phyloP scores from a whole-genome alignment of 345 rosid genomes.

The Eucalyptus regnans region DNA sequence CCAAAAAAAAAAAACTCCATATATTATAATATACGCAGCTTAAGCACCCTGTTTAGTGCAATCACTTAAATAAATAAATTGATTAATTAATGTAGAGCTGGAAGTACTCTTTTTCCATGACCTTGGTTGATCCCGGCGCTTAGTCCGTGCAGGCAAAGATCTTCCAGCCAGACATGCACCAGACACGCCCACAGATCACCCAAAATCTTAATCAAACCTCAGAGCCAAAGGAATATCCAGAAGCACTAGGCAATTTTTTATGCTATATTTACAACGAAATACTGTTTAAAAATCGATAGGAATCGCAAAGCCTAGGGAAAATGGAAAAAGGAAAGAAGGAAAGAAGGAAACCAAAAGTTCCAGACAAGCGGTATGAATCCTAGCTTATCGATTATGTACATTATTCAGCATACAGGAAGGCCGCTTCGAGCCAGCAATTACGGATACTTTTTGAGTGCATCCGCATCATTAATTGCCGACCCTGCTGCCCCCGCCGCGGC shows the following conservation, averaged over 20 bases:
- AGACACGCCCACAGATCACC: background rate
- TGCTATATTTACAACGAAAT: background rate
- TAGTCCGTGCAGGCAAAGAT: background rate
- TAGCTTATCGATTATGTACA: background rate
- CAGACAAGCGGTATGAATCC: background rate
- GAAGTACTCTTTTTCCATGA: background rate
- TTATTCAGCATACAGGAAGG: background rate
- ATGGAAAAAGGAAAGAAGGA: background rate
- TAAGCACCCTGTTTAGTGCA: background rate
- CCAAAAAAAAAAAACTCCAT: too few species aligned
- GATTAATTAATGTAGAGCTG: background rate
- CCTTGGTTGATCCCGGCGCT: background rate
- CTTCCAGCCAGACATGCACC: background rate
- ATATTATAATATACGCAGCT: background rate
- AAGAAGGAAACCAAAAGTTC: background rate
- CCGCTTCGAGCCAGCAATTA: background rate
- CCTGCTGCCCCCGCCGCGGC: background rate
- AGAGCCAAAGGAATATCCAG: background rate
- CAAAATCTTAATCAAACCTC: background rate
- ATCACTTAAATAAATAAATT: background rate
- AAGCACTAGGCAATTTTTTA: background rate
- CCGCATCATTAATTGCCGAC: background rate
- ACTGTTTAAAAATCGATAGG: background rate
- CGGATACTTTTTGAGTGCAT: background rate
- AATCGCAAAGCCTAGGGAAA: background rate